phyloP scores from a whole-genome alignment of 2,329 filamentous ascomycete species.

The Akanthomyces dipterigenus region DNA sequence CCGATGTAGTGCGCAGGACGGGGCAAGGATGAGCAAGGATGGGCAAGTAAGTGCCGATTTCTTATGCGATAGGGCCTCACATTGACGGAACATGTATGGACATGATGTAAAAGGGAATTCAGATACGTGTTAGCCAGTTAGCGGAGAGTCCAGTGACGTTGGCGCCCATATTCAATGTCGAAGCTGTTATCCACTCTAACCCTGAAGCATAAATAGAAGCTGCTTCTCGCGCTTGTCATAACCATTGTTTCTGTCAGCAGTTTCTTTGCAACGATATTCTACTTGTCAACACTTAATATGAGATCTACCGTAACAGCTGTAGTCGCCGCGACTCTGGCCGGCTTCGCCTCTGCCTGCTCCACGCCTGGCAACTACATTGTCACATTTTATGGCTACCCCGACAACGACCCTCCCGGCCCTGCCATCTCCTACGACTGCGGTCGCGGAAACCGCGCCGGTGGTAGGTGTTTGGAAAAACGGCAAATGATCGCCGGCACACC shows the following conservation, averaged over 20 bases:
- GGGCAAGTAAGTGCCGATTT: neutral
- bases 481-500: too few species aligned
- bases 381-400: constrained; percentile 18
- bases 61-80: neutral
- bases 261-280: too few species aligned
- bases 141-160: neutral
- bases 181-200: neutral
- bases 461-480: constrained; percentile 1
- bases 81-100: neutral
- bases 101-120: neutral
- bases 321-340: constrained; percentile 12
- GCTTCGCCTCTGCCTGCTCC: constrained; percentile 15
- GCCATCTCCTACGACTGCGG: constrained; percentile 16
- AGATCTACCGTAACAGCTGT: constrained; percentile 14
- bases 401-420: constrained; percentile 17
- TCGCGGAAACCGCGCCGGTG: constrained; percentile 15
- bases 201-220: neutral
- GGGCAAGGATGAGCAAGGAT: neutral
- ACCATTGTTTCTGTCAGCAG: too few species aligned
- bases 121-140: neutral
- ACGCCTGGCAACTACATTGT: constrained; percentile 17
- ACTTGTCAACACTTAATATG: constrained; percentile 10
- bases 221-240: neutral
- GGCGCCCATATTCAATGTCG: neutral
- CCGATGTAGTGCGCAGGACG: neutral